Conservation (phyloP, 768 basidiomycete species). For the Lentinula raphanica region DNA sequence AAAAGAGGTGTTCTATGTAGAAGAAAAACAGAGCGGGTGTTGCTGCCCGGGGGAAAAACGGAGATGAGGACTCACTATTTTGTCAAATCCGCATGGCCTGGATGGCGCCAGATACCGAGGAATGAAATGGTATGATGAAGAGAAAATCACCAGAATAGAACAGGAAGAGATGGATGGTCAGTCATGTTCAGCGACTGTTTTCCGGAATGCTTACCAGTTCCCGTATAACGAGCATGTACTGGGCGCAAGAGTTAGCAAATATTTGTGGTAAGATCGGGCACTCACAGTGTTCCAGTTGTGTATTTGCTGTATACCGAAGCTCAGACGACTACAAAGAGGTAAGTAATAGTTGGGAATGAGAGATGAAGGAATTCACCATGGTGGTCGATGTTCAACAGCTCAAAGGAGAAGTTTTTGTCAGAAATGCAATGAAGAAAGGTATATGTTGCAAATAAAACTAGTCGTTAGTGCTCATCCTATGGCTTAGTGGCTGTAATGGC, state of each 20-base stretch:
- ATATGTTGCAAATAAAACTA: too few species aligned
- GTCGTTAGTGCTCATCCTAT: too few species aligned
- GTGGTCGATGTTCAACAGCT: background rate
- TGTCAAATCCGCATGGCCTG: conserved; percentile 93
- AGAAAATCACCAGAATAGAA: background rate
- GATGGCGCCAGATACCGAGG: conserved; percentile 9
- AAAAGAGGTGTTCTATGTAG: background rate
- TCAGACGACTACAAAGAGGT: conserved; percentile 65
- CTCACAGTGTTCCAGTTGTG: conserved; percentile 91
- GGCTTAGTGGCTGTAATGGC: conserved; percentile 72
- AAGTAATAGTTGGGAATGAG: background rate
- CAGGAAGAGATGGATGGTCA: too few species aligned
- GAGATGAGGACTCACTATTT: conserved; percentile 68
- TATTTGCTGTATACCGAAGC: conserved; percentile 92
- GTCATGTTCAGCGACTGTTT: too few species aligned
- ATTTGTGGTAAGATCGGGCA: background rate
- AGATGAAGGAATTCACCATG: background rate
- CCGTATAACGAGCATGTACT: conserved; percentile 96
- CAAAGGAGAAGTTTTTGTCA: too few species aligned
- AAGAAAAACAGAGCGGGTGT: background rate
- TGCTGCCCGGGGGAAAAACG: background rate
- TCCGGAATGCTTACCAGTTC: conserved; percentile 89
- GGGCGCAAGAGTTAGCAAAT: conserved; percentile 7
- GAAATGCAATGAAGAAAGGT: too few species aligned
- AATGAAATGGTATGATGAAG: background rate